Evolutionary conservation across 495 filamentous ascomycete species (phyloP).

Genomic region (Staphylotrichum tortipilum): DNA sequence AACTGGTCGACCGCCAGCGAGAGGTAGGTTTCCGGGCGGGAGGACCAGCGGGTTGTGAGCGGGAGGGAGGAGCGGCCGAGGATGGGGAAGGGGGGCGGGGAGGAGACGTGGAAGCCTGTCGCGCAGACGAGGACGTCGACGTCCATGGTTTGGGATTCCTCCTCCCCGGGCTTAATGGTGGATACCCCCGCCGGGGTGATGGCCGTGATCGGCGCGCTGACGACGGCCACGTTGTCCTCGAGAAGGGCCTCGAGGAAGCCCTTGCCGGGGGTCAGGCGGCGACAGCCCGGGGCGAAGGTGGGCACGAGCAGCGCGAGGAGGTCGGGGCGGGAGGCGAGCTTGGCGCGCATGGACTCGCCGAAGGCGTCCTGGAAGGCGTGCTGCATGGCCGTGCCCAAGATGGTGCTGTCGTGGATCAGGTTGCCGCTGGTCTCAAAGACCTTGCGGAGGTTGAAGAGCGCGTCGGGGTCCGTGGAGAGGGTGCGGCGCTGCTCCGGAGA

Average conservation of each 20-base stretch:
- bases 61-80: conserved; percentile 41
- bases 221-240: conserved; percentile 53
- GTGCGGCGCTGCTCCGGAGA: conserved; percentile 26
- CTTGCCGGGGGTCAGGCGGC: conserved; percentile 61
- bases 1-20: conserved; percentile 54
- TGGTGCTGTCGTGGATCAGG: conserved; percentile 30
- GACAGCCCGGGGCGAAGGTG: conserved; percentile 58
- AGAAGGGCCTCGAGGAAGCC: conserved; percentile 63
- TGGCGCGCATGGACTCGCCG: conserved; percentile 24
- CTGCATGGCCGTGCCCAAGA: conserved; percentile 28
- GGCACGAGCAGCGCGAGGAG: conserved; percentile 39
- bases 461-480: conserved; percentile 24
- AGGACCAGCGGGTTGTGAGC: conserved; percentile 40
- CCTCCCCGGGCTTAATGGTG: conserved; percentile 42
- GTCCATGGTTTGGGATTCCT: neutral
- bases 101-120: conserved; percentile 55
- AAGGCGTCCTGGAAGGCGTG: conserved; percentile 15
- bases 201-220: conserved; percentile 43
- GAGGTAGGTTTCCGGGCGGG: conserved; percentile 55
- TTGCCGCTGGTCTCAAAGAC: conserved; percentile 33
- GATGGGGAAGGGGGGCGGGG: conserved; percentile 53
- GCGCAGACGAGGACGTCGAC: conserved; percentile 56
- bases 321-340: conserved; percentile 28
- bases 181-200: conserved; percentile 46
- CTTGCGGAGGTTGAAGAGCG: conserved; percentile 30